Evolutionary conservation across 192 early-diverging fungal species (phyloP).

Genomic region (Backusella parvicylindrica): DNA sequence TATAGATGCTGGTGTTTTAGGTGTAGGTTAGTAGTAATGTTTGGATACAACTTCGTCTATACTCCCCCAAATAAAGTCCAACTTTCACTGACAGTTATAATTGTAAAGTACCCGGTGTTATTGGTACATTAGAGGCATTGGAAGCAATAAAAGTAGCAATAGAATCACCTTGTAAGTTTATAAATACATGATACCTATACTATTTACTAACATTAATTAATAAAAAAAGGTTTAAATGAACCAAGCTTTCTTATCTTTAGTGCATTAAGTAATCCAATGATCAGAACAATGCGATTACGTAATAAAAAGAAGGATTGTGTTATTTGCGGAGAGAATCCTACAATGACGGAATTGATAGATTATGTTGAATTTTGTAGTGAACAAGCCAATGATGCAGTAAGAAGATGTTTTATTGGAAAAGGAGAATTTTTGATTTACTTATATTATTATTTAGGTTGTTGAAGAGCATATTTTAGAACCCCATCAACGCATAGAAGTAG

Average conservation of each 20-base stretch:
- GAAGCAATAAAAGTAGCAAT: conserved; percentile 85
- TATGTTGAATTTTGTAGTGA: conserved; percentile 91
- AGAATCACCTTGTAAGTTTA: conserved; percentile 32
- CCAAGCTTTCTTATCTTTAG: conserved; percentile 82
- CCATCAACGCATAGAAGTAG: conserved; percentile 18
- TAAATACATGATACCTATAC: background rate
- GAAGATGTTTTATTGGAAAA: background rate
- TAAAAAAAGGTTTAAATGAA: conserved; percentile 33
- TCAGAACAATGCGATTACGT: conserved; percentile 80
- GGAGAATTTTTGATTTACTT: background rate
- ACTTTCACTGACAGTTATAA: background rate
- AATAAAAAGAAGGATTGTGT: conserved; percentile 65
- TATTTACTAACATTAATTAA: background rate
- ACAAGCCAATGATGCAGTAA: conserved; percentile 72
- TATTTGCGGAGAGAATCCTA: conserved; percentile 85
- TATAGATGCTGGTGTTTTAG: conserved; percentile 89
- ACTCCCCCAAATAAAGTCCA: background rate
- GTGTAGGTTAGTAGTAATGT: conserved; percentile 53
- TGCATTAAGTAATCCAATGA: conserved; percentile 61
- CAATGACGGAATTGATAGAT: conserved; percentile 78
- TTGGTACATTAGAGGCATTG: conserved; percentile 90
- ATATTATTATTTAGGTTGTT: background rate
- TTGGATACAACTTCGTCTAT: background rate
- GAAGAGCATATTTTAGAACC: background rate
- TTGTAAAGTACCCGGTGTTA: conserved; percentile 78